Percentiles rank a stretch among this genome's conserved stretches.
Evolutionary conservation across 164 flowering plant genomes (phyloP).

Genomic region (Stephania cephalantha): DNA sequence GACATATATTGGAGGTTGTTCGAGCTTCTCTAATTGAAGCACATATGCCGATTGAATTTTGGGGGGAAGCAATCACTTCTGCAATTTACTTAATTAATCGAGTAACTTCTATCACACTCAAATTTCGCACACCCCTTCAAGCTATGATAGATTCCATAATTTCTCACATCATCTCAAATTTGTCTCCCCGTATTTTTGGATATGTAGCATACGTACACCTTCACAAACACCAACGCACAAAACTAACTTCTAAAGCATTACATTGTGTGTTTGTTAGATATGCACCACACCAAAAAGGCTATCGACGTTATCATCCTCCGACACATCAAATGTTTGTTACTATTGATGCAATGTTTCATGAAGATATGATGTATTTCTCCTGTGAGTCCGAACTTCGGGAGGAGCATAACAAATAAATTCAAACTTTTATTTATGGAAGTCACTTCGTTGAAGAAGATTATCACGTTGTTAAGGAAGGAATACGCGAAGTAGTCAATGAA

Average conservation of each 20-base stretch:
- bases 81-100: not conserved
- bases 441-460: no score
- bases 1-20: slow-evolving; percentile 8
- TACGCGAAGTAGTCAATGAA: no score
- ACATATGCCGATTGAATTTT: slow-evolving; percentile 9
- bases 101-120: not conserved
- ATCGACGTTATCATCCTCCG: no score
- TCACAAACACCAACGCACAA: not conserved
- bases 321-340: no score
- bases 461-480: no score
- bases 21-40: slow-evolving; percentile 9
- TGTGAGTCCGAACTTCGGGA: no score
- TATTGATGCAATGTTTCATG: no score
- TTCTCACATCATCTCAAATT: no score
- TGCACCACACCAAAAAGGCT: not conserved
- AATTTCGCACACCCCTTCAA: not conserved
- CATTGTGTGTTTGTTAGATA: slow-evolving; percentile 15
- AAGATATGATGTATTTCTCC: no score
- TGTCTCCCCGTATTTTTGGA: slow-evolving; percentile 2
- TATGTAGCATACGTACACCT: slow-evolving; percentile 17
- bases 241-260: slow-evolving; percentile 14
- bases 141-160: no score
- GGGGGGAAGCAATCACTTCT: slow-evolving; percentile 9
- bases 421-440: no score
- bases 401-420: no score